Evolutionary conservation across 441 rosid genomes (phyloP).

Genomic region (Pelargonium citronellum): DNA sequence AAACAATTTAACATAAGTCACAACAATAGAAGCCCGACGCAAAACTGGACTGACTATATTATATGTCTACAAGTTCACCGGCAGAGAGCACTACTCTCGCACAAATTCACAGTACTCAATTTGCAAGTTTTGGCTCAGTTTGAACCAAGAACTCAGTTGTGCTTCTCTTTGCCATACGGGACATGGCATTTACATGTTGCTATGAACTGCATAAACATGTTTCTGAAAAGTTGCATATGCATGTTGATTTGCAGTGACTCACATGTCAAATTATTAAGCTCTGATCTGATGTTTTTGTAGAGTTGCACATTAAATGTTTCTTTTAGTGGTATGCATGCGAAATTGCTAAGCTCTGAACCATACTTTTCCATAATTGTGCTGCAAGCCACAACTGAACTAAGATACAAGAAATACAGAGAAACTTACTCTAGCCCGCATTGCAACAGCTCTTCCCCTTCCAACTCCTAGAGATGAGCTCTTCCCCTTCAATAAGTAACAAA

Average conservation of each 20-base stretch:
- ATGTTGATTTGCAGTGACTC: background rate
- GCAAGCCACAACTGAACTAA: conserved; percentile 8
- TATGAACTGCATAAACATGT: background rate
- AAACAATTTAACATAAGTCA: background rate
- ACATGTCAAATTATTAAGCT: background rate
- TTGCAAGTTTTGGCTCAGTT: background rate
- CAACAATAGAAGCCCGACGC: background rate
- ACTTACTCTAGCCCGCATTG: conserved; percentile 95
- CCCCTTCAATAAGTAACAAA: conserved; percentile 51
- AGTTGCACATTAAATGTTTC: too few species aligned
- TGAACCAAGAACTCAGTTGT: too few species aligned
- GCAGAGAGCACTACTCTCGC: background rate
- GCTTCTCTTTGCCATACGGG: too few species aligned
- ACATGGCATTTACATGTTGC: background rate
- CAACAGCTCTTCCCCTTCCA: conserved; percentile 96
- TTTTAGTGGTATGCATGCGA: too few species aligned
- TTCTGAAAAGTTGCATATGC: background rate
- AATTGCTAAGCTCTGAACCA: too few species aligned
- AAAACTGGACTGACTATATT: background rate
- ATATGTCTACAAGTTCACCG: background rate
- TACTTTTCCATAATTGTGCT: background rate
- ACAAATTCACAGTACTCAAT: background rate
- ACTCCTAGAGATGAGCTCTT: conserved; percentile 93
- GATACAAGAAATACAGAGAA: background rate
- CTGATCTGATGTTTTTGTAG: too few species aligned